Percentiles rank a stretch among this genome's conserved stretches.
These are phyloP conservation scores for Mycena citricolor DNA, from an alignment of 1,284 basidiomycete genomes.

Conservation along the genomic window DNA sequence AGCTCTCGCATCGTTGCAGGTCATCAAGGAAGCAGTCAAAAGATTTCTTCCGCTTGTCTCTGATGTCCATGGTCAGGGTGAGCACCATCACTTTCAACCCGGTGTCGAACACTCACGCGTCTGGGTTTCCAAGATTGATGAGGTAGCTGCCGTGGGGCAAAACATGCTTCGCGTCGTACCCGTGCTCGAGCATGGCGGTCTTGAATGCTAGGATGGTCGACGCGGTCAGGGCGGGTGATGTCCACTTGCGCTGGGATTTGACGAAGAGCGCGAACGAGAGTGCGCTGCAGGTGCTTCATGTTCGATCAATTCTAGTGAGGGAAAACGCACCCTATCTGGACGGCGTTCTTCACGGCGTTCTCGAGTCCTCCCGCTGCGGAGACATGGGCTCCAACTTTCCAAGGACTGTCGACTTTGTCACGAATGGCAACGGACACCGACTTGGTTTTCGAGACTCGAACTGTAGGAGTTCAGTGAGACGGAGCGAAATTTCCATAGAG, in stretches of 20 bases:
- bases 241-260: conserved; percentile 84
- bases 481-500: no score
- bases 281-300: conserved; percentile 48
- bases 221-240: conserved; percentile 55
- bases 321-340: conserved; percentile 57
- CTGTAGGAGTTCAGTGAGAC: no score
- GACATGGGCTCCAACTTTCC: conserved; percentile 83
- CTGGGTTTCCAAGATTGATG: conserved; percentile 83
- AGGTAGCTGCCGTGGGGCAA: conserved; percentile 86
- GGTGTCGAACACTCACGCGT: conserved; percentile 47
- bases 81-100: not conserved
- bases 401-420: conserved; percentile 33
- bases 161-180: conserved; percentile 59
- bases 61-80: conserved; percentile 27
- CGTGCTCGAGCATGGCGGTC: conserved; percentile 52
- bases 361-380: conserved; percentile 80
- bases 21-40: conserved; percentile 86
- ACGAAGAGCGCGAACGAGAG: conserved; percentile 84
- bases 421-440: no score
- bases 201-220: conserved; percentile 57
- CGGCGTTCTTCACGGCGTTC: conserved; percentile 71
- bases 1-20: conserved; percentile 74
- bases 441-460: no score
- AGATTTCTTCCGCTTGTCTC: conserved; percentile 74
- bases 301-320: not conserved